Evolutionary conservation across 176 grass and related monocot genomes (phyloP), one percentile per base, ranked within the genome.

Genomic region (Ensete glaucum): DNA sequence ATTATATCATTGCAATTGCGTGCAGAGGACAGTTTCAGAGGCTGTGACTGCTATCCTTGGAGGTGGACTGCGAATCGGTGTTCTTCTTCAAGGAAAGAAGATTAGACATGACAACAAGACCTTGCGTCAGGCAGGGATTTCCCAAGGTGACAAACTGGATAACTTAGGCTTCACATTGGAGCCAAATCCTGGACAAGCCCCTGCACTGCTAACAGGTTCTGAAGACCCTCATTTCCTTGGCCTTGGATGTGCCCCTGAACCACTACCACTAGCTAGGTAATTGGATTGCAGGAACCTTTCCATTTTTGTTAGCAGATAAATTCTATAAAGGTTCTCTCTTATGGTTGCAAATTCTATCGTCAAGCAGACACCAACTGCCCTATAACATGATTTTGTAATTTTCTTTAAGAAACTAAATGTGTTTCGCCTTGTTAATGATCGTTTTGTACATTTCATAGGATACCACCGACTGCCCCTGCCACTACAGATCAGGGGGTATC

Each of bases 1-100:
- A 49, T 20, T 22, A 71, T n/a, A 10, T 52, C n/a, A 9, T 71
- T 71, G 15, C 19, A 71, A 51, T 59, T 82, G 56, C 52, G 62
- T 49, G 68, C 90, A 98, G 95, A 91, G 90, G 82, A 94, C 83
- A 80, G 86, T 98, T 83, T 60, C 94, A 76, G 95, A 98, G 78
- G 90, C 90, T 8, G 89, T 94, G 49, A 90, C 81, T 78, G 86
- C 95, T 62, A 84, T 98, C 73, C 86, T 98, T 78, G 90, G 95
- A 80, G 88, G 85, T 76, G 86, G 88, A 66, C 82, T 98, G 20
- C 84, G 72, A 9, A 73, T 98, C 0, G 95, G 90, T 78, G 82
- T 98, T 74, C 86, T 90, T 82, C 81, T 88, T 21, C 87, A 94
- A 27, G 95, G 95, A 70, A 93, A 89, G 73, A 98, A 89, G 85